These are phyloP conservation scores for Phylloporus sp. DNA, from an alignment of 1,284 basidiomycete species.

Conservation along the genomic window DNA sequence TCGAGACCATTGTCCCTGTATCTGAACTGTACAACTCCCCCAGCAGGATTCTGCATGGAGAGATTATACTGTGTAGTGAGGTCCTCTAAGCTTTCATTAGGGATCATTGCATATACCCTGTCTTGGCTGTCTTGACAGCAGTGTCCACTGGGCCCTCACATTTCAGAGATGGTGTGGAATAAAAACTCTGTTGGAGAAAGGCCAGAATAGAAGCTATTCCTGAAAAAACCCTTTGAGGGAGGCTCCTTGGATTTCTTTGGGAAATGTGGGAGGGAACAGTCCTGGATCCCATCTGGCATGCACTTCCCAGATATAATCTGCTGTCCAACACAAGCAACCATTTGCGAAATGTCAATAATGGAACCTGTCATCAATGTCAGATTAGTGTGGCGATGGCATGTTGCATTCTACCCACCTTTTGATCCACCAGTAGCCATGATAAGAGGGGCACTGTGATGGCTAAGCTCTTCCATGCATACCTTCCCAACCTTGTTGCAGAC, in stretches of 20 bases:
- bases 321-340: constrained; percentile 99
- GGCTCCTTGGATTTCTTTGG: constrained; percentile 98
- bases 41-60: constrained; percentile 95
- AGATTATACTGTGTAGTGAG: constrained; percentile 96
- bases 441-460: constrained; percentile 93
- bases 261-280: constrained; percentile 98
- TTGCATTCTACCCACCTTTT: constrained; percentile 66
- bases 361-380: constrained; percentile 64
- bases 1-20: constrained; percentile 99
- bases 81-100: constrained; percentile 99
- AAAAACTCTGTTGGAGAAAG: constrained; percentile 96
- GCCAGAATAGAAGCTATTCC: constrained; percentile 96
- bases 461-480: constrained; percentile 98
- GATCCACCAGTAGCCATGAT: constrained; percentile 99
- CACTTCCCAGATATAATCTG: constrained; percentile 98
- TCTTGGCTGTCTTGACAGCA: constrained; percentile 99
- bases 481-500: constrained; percentile 97
- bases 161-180: constrained; percentile 98
- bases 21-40: constrained; percentile 95
- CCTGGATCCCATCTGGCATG: constrained; percentile 99
- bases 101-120: constrained; percentile 98
- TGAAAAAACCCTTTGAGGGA: constrained; percentile 97
- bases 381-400: constrained; percentile 2
- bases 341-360: constrained; percentile 99
- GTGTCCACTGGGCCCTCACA: constrained; percentile 99